phyloP scores from a whole-genome alignment of 495 filamentous ascomycete species.

The Neurospora sp. region DNA sequence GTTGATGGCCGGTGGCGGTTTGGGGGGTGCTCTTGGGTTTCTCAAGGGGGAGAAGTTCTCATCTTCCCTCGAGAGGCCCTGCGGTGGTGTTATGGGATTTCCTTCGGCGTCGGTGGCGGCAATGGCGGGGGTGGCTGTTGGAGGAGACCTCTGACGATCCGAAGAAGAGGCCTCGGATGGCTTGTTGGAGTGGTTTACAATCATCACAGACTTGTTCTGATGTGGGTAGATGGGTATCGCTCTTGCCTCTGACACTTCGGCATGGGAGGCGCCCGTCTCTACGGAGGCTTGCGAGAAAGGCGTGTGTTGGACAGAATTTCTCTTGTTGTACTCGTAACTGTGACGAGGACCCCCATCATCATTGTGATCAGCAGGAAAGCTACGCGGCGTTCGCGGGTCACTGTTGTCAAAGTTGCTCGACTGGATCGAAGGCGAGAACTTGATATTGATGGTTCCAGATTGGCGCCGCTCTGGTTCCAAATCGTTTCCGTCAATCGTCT shows the following conservation, averaged over 20 bases:
- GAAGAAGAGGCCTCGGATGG: slow-evolving; percentile 25
- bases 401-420: slow-evolving; percentile 14
- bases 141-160: slow-evolving; percentile 7
- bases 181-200: slow-evolving; percentile 60
- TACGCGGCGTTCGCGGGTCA: neutral
- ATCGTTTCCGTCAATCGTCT: neutral
- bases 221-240: slow-evolving; percentile 78
- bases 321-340: slow-evolving; percentile 15
- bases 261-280: slow-evolving; percentile 41
- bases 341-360: slow-evolving; percentile 23
- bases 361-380: slow-evolving; percentile 26
- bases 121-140: slow-evolving; percentile 18
- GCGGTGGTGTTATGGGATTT: slow-evolving; percentile 37
- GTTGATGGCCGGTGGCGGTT: slow-evolving; percentile 50
- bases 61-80: slow-evolving; percentile 36
- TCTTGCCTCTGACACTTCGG: slow-evolving; percentile 65
- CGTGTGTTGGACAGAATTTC: slow-evolving; percentile 42
- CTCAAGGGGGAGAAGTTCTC: slow-evolving; percentile 56
- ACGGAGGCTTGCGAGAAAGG: slow-evolving; percentile 52
- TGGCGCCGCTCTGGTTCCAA: slow-evolving; percentile 11
- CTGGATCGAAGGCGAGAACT: slow-evolving; percentile 17
- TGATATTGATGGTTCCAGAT: slow-evolving; percentile 12
- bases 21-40: slow-evolving; percentile 60
- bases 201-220: slow-evolving; percentile 70
- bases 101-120: slow-evolving; percentile 31